These are phyloP conservation scores for Bifiguratus adelaidae DNA, from an alignment of 192 early-diverging fungal species.

Conservation along the genomic window DNA sequence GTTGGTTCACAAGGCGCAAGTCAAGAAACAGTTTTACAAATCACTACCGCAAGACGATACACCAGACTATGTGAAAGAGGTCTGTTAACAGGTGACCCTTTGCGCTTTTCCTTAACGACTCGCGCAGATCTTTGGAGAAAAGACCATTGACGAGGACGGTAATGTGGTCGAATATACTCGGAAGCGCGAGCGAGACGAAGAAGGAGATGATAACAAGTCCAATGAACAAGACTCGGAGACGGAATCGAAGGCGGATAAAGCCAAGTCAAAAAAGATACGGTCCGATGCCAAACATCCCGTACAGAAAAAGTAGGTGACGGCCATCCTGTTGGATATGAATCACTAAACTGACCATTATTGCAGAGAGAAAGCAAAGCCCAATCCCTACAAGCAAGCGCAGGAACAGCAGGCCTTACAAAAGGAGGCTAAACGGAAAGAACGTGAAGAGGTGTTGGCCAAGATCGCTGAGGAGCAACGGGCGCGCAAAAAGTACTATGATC, in stretches of 20 bases:
- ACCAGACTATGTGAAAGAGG: conserved; percentile 27
- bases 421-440: conserved; percentile 2
- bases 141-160: conserved; percentile 23
- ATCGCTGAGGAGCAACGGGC: conserved; percentile 7
- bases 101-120: neutral
- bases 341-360: neutral
- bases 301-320: neutral
- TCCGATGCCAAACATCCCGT: neutral
- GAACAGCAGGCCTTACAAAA: conserved; percentile 6
- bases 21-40: conserved; percentile 25
- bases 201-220: neutral
- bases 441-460: conserved; percentile 2
- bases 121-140: conserved; percentile 20
- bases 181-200: neutral
- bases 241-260: conserved; percentile 5
- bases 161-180: conserved; percentile 17
- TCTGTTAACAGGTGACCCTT: neutral
- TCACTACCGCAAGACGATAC: conserved; percentile 13
- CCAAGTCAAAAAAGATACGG: neutral
- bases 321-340: neutral
- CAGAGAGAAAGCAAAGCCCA: conserved; percentile 13
- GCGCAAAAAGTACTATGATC: conserved; percentile 14
- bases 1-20: conserved; percentile 22
- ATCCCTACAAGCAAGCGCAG: conserved; percentile 16
- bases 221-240: neutral